Conservation (phyloP, 345 rosid species). For the Brassica incana region DNA sequence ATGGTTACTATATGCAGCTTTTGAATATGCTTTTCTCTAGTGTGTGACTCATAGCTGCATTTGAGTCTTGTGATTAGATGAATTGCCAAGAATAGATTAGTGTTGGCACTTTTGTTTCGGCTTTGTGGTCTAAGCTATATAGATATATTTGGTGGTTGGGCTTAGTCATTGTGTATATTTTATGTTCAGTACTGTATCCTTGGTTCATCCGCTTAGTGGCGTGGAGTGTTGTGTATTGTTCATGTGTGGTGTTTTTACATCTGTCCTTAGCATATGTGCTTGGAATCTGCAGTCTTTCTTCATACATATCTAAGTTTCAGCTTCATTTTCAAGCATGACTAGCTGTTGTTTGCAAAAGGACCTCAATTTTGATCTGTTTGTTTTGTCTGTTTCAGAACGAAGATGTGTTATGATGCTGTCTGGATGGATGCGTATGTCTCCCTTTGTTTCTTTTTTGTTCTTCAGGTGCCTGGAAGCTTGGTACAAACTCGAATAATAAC, state of each 20-base stretch:
- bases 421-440: background rate
- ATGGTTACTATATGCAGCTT: background rate
- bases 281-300: background rate
- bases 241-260: background rate
- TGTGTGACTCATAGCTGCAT: background rate
- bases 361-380: background rate
- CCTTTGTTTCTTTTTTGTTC: constrained; percentile 8
- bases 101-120: background rate
- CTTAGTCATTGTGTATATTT: background rate
- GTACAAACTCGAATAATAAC: constrained; percentile 23
- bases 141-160: background rate
- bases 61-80: background rate
- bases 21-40: background rate
- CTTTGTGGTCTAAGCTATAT: background rate
- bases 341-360: background rate
- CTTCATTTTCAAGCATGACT: background rate
- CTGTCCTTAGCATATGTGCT: background rate
- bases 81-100: background rate
- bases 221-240: background rate
- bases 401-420: background rate
- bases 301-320: background rate
- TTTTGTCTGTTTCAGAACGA: constrained; percentile 20
- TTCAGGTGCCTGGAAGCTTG: background rate
- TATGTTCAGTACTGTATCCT: background rate
- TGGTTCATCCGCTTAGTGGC: background rate